Percentiles rank a stretch among this genome's conserved stretches.
These are phyloP conservation scores for Aspergillus niger DNA, from an alignment of 2,329 filamentous ascomycete species.

Conservation along the genomic window DNA sequence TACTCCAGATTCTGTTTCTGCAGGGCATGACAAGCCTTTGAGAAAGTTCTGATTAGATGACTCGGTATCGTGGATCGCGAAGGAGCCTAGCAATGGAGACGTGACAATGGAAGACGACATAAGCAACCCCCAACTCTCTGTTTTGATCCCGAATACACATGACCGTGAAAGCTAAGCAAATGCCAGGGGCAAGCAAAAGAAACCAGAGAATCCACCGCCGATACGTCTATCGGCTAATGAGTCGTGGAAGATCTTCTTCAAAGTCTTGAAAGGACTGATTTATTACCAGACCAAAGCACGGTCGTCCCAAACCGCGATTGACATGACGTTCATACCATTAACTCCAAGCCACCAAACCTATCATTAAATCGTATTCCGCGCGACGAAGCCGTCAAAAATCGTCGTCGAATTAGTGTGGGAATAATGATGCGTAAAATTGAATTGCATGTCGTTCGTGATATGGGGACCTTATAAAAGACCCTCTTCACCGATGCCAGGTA, in stretches of 20 bases:
- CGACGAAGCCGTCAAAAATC: constrained; percentile 31
- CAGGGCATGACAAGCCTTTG: no score
- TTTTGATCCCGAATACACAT: constrained; percentile 20
- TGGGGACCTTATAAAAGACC: constrained; percentile 34
- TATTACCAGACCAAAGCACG: constrained; percentile 21
- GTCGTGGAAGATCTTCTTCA: constrained; percentile 5
- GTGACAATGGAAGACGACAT: constrained; percentile 7
- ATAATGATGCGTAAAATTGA: constrained; percentile 24
- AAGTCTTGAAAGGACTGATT: constrained; percentile 27
- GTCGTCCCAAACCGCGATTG: constrained; percentile 16
- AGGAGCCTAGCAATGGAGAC: not conserved
- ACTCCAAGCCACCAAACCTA: constrained; percentile 34
- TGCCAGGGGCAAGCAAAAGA: constrained; percentile 15
- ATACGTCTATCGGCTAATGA: constrained; percentile 5
- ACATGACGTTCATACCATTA: constrained; percentile 25
- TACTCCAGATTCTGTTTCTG: no score
- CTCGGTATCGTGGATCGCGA: not conserved
- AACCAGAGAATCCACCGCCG: constrained; percentile 11
- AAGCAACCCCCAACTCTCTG: constrained; percentile 2
- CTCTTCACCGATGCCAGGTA: constrained; percentile 50
- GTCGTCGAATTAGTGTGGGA: constrained; percentile 31
- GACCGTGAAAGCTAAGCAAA: not conserved
- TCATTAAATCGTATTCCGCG: constrained; percentile 33
- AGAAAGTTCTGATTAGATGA: not conserved
- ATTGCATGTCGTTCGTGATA: constrained; percentile 4